These are phyloP conservation scores for Candida tunisiensis DNA, from an alignment of 1,139 yeast species.

Conservation along the genomic window DNA sequence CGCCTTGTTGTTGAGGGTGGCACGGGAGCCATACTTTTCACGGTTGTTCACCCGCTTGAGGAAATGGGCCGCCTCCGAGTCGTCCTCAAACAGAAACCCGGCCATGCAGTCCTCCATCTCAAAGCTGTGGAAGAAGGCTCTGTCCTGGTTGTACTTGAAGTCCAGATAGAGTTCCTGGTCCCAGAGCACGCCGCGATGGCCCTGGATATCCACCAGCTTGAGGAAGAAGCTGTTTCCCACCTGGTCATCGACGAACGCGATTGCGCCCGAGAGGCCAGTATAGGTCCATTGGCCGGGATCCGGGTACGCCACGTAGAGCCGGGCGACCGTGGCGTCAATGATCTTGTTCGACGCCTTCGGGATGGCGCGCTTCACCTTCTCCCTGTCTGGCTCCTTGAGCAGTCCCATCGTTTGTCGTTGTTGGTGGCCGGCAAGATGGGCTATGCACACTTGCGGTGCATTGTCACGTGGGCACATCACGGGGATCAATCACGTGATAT, in stretches of 20 bases:
- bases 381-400: slow-evolving; percentile 58
- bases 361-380: slow-evolving; percentile 69
- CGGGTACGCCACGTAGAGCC: slow-evolving; percentile 82
- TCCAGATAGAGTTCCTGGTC: slow-evolving; percentile 88
- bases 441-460: too few relatives aligned
- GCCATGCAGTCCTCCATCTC: slow-evolving; percentile 82
- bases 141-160: slow-evolving; percentile 80
- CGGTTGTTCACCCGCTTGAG: slow-evolving; percentile 57
- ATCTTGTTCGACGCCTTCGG: slow-evolving; percentile 84
- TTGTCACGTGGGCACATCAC: too few relatives aligned
- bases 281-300: slow-evolving; percentile 66
- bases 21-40: slow-evolving; percentile 72
- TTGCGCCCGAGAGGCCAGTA: slow-evolving; percentile 82
- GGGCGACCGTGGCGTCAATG: slow-evolving; percentile 79
- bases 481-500: too few relatives aligned
- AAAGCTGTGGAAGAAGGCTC: slow-evolving; percentile 87
- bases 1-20: slow-evolving; percentile 69
- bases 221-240: slow-evolving; percentile 91
- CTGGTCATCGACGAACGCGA: slow-evolving; percentile 73
- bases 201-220: slow-evolving; percentile 70
- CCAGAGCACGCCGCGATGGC: slow-evolving; percentile 83
- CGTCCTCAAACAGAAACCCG: slow-evolving; percentile 84
- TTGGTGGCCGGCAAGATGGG: too few relatives aligned
- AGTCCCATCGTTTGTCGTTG: slow-evolving; percentile 10
- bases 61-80: slow-evolving; percentile 76